phyloP scores from a whole-genome alignment of 164 flowering plant genomes.

The Chimonanthus praecox region DNA sequence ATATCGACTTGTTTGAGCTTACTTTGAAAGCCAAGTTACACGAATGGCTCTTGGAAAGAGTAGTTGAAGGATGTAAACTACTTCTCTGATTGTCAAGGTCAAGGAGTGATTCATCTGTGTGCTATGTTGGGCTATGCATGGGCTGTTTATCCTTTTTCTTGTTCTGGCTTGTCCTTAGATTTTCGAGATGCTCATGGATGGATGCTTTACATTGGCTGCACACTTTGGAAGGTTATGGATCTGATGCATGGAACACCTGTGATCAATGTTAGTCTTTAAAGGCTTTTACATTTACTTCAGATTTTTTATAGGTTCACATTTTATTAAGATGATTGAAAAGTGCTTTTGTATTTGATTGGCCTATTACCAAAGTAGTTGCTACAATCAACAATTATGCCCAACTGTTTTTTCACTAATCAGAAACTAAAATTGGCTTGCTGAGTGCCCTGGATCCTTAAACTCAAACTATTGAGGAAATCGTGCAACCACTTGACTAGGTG shows the following conservation, averaged over 20 bases:
- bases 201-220: slow-evolving; percentile 76
- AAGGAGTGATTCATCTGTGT: slow-evolving; percentile 64
- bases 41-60: slow-evolving; percentile 54
- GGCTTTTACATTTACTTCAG: too few species aligned
- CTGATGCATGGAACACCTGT: background rate
- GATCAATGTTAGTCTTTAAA: background rate
- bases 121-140: slow-evolving; percentile 80
- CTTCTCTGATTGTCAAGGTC: slow-evolving; percentile 50
- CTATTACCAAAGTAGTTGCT: too few species aligned
- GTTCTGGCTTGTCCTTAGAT: slow-evolving; percentile 56
- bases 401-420: too few species aligned
- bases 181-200: slow-evolving; percentile 66
- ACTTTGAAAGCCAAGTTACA: slow-evolving; percentile 41
- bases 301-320: too few species aligned
- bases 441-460: too few species aligned
- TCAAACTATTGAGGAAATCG: too few species aligned
- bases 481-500: too few species aligned
- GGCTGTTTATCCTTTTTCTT: slow-evolving; percentile 57
- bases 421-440: too few species aligned
- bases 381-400: too few species aligned
- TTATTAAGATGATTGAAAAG: too few species aligned
- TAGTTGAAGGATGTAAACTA: slow-evolving; percentile 52
- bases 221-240: slow-evolving; percentile 58
- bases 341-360: too few species aligned
- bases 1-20: too few species aligned